Percentiles rank a stretch among this genome's conserved stretches.
These are phyloP conservation scores for Suhomyces sp. DNA, from an alignment of 805 yeast genomes.

Conservation along the genomic window DNA sequence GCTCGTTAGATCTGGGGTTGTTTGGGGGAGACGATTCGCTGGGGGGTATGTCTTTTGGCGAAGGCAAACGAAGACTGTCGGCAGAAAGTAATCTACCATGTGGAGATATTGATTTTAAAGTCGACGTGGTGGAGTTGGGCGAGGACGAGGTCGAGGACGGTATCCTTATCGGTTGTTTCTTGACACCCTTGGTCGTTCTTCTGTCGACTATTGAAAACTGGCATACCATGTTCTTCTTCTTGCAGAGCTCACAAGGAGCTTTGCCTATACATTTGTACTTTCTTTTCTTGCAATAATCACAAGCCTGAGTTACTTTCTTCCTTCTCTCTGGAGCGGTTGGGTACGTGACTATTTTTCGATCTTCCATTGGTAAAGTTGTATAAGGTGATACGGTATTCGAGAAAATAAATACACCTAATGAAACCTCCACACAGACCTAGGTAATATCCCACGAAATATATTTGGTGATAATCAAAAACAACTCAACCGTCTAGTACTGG, in stretches of 20 bases:
- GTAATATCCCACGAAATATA: neutral
- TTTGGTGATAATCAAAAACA: neutral
- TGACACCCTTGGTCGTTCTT: constrained; percentile 16
- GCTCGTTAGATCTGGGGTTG: neutral
- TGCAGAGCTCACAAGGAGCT: constrained; percentile 38
- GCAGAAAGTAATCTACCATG: neutral
- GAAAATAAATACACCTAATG: neutral
- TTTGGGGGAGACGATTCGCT: no score
- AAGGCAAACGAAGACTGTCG: neutral
- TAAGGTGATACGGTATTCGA: neutral
- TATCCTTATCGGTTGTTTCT: neutral
- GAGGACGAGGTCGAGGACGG: neutral
- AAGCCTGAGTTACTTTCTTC: constrained; percentile 46
- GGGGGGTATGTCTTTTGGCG: neutral
- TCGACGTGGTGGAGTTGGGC: constrained; percentile 1
- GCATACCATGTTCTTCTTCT: constrained; percentile 26
- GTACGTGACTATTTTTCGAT: neutral
- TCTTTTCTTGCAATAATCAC: constrained; percentile 45
- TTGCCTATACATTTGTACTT: constrained; percentile 27
- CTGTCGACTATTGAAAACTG: constrained; percentile 24
- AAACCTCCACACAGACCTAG: neutral
- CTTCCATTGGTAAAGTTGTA: constrained; percentile 1
- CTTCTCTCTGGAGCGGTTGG: constrained; percentile 15
- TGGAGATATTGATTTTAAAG: neutral
- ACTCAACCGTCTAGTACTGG: neutral